Base-by-base conservation (phyloP, 148 eudicot species). In the Amaranthus hypochondriacus region DNA sequence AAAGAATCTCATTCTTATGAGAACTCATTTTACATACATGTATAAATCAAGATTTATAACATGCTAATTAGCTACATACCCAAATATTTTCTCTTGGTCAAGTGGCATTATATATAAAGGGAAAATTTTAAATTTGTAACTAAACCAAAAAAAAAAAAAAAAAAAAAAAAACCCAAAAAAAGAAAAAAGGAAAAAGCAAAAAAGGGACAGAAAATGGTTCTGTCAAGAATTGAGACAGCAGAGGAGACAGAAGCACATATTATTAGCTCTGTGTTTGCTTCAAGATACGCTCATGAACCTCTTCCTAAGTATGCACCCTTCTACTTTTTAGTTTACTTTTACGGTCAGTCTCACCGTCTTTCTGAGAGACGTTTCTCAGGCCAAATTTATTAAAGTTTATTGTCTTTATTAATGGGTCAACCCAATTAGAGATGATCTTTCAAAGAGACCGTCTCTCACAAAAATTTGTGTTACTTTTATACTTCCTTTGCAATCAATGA, bases 251-350 rank as follows among this genome's bases (percentile, higher is more conserved):
- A 74, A 65, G 59, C 74, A 6, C 59, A 66, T 47, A 52, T 74
- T 42, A 77, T 77, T 64, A 65, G 81, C 73, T 57, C 84, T 0
- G 68, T 81, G 6, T 83, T 83, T 42, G 86, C 83, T 65, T 83
- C 86, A 8, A 80, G 86, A 80, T 83, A 83, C 46, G 86, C 61
- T 21, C 86, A 80, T 51, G 78, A 80, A 58, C 80, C 78, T 60
- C 86, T 77, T 70, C 86, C 86, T 46, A 76, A 76, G 86, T 74
- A 52, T 58, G 46, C 67, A 4, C 42, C 11, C 0, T 10, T 73
- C 55, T 12, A n/a, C 5, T 73, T 7, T 13, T 18, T 18, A 18
- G 18, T 18, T 18, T 28, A 28, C 39, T 28, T 28, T 28, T 18
- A 18, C 18, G 18, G 18, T 18, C 18, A 0, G 18, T 18, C 18